Evolutionary conservation across 1,284 basidiomycete species (phyloP).

Genomic region (Apiotrichum sp.): DNA sequence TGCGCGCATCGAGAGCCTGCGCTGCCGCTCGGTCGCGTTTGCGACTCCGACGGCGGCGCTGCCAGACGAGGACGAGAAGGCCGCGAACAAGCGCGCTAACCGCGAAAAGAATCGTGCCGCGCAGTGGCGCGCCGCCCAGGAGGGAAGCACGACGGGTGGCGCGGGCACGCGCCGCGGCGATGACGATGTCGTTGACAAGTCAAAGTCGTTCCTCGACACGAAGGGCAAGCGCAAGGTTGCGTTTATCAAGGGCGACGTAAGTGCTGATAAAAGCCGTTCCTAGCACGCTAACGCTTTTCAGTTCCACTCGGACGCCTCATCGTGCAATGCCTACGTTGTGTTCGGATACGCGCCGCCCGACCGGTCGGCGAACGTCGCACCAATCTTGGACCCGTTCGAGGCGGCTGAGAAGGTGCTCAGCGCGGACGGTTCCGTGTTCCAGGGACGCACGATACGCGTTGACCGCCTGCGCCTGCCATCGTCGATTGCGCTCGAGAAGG

Average conservation of each 20-base stretch:
- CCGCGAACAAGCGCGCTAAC: conserved; percentile 32
- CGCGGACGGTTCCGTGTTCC: conserved; percentile 67
- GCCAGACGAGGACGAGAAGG: conserved; percentile 27
- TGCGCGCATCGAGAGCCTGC: conserved; percentile 75
- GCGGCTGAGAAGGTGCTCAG: conserved; percentile 61
- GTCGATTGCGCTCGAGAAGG: conserved; percentile 28
- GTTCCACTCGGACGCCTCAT: conserved; percentile 64
- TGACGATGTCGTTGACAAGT: conserved; percentile 37
- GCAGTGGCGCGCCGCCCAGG: conserved; percentile 56
- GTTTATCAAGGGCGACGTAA: conserved; percentile 77
- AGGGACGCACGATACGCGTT: conserved; percentile 67
- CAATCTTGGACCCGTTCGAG: conserved; percentile 64
- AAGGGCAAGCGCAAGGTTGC: conserved; percentile 90
- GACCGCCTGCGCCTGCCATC: conserved; percentile 57
- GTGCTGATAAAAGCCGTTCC: conserved; percentile 8
- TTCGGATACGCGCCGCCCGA: conserved; percentile 63
- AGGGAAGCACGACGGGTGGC: conserved; percentile 49
- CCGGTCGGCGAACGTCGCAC: conserved; percentile 54
- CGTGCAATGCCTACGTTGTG: conserved; percentile 79
- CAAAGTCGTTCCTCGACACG: conserved; percentile 60
- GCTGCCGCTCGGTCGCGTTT: conserved; percentile 85
- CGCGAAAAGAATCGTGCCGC: conserved; percentile 51
- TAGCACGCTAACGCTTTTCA: conserved; percentile 17
- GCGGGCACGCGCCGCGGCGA: conserved; percentile 43
- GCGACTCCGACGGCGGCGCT: conserved; percentile 62